Conservation (phyloP, 78 protist species). For the Guillardia theta region DNA sequence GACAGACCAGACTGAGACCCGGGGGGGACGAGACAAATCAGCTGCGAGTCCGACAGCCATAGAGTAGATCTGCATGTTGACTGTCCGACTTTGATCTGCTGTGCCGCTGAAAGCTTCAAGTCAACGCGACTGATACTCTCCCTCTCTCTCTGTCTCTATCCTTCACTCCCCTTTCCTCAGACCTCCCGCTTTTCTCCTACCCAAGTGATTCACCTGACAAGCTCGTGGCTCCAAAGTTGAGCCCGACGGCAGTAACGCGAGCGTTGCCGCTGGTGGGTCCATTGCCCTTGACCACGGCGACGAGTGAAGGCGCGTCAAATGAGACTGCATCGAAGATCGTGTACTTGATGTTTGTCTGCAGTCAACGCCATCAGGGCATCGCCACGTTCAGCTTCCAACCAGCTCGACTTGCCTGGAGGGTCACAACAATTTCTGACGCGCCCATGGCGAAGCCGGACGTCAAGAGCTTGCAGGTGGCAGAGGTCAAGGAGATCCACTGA, state of each 20-base stretch:
- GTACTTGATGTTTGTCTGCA: not conserved
- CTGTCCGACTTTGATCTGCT: not conserved
- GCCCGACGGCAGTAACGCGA: not conserved
- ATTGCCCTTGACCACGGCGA: not conserved
- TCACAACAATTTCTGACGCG: not conserved
- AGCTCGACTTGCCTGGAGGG: too few species aligned
- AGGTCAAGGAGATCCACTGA: not conserved
- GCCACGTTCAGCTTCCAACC: too few species aligned
- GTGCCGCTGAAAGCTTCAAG: not conserved
- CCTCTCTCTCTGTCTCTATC: too few species aligned
- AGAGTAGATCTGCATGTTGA: not conserved
- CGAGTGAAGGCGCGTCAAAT: not conserved
- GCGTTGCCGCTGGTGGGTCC: not conserved
- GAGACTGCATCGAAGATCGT: not conserved
- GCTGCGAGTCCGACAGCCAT: not conserved
- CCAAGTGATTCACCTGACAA: too few species aligned
- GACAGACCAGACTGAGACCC: not conserved
- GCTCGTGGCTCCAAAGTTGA: not conserved
- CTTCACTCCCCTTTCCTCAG: too few species aligned
- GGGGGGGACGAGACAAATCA: not conserved
- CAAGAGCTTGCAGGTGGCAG: not conserved
- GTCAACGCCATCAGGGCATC: too few species aligned
- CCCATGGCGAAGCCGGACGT: not conserved
- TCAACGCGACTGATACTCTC: too few species aligned
- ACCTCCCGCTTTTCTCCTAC: too few species aligned